Conservation (phyloP, 257 asterid genomes). For the Ajuga chamaepitys region DNA sequence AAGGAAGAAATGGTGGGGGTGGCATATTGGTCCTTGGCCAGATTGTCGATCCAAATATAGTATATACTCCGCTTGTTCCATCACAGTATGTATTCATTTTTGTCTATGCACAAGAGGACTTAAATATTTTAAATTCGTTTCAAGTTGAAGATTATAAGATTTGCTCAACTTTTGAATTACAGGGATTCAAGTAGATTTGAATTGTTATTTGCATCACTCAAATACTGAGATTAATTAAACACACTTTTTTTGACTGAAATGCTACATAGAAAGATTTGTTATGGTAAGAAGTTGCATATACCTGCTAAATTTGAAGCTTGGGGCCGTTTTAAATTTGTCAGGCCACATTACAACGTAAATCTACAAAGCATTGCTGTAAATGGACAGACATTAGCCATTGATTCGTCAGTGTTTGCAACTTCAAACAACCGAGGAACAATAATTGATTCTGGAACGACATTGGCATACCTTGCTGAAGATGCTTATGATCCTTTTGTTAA, state of each 20-base stretch:
- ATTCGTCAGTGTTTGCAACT: constrained; percentile 67
- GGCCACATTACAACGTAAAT: constrained; percentile 92
- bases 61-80: constrained; percentile 88
- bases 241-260: no score
- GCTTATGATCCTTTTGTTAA: constrained; percentile 75
- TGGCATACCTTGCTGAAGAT: constrained; percentile 87
- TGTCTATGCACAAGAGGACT: no score
- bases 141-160: no score
- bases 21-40: constrained; percentile 90
- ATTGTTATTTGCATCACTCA: no score
- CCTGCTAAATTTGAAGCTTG: not conserved
- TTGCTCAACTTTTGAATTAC: no score
- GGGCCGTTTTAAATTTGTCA: constrained; percentile 20
- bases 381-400: constrained; percentile 72
- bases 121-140: no score
- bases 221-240: no score
- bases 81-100: constrained; percentile 72
- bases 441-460: constrained; percentile 93
- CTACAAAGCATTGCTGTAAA: constrained; percentile 78
- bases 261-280: no score
- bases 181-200: no score
- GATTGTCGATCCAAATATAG: constrained; percentile 81
- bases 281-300: no score
- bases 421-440: constrained; percentile 73
- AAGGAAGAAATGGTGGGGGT: constrained; percentile 71